Evolutionary conservation across 495 filamentous ascomycete genomes (phyloP), one percentile per base, ranked within the genome.

Genomic region (Podospora appendiculata): DNA sequence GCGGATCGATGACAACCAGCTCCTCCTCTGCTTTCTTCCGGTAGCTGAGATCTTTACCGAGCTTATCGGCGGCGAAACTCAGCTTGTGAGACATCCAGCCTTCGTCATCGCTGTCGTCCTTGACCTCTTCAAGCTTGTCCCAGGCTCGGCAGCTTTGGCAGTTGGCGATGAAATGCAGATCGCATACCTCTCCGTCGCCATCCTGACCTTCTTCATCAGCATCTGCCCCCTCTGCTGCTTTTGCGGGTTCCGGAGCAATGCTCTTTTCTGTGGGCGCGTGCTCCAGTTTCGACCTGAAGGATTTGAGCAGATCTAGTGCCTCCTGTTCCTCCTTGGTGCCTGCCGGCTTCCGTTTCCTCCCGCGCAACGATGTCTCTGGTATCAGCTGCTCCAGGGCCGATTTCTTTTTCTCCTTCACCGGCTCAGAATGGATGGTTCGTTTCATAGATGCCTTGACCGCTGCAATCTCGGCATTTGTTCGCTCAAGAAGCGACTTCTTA

Each of bases 361-460:
- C 93, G 10, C 88, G 80, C 18, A 84, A 83, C 16, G 89, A 82
- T 32, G 79, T 94, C 19, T 82, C 70, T 1, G 93, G 93, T 36
- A 97, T 89, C 79, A 98, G 82, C 43, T 81, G 74, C 65, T 95
- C 90, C 10, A 90, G 69, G 0, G 88, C 74, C 8, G 87, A 85
- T 34, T 82, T 78, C 51, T 80, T 80, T 43, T 61, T 58, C 58
- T 90, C 78, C 34, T 80, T 71, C 9, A 73, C 66, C n/a, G 79
- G 75, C 13, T 81, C 78, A 0, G 75, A 66, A 51, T 82, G 69
- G 40, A 85, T 77, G 42, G 78, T 88, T 32, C 94, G 84, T 59
- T 86, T 92, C 88, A 97, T 94, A 1, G 89, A 95, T 14, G 88
- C 87, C 68, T 93, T 96, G 38, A 98, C 68, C 11, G 84, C 84